Percentiles rank a stretch among this genome's conserved stretches.
Evolutionary conservation across 2,329 filamentous ascomycete species (phyloP).

Genomic region (Fusarium tuaranense): DNA sequence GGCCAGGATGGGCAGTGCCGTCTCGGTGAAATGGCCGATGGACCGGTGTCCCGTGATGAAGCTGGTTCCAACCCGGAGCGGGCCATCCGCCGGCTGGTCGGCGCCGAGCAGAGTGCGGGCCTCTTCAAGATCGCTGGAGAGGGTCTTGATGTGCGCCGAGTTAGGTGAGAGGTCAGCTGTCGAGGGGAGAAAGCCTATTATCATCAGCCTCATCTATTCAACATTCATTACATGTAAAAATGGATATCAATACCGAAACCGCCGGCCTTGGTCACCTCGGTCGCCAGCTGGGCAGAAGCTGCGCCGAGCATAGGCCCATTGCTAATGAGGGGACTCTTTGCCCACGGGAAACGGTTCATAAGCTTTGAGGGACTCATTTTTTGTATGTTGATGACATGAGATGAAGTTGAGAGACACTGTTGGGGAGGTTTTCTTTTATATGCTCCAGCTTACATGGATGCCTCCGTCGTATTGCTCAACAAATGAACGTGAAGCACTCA

Average conservation of each 20-base stretch:
- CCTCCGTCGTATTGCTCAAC: neutral
- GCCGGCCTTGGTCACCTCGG: slow-evolving; percentile 53
- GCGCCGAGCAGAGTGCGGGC: slow-evolving; percentile 44
- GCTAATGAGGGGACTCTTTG: slow-evolving; percentile 46
- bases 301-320: slow-evolving; percentile 54
- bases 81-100: slow-evolving; percentile 49
- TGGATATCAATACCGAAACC: slow-evolving; percentile 48
- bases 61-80: slow-evolving; percentile 66
- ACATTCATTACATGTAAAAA: neutral
- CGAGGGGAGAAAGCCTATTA: slow-evolving; percentile 50
- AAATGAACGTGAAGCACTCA: neutral
- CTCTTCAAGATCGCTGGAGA: slow-evolving; percentile 49
- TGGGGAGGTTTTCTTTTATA: neutral
- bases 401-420: neutral
- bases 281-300: slow-evolving; percentile 49
- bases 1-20: slow-evolving; percentile 63
- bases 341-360: slow-evolving; percentile 47
- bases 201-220: slow-evolving; percentile 4
- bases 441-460: neutral
- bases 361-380: slow-evolving; percentile 44
- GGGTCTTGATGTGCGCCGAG: slow-evolving; percentile 48
- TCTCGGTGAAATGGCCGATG: slow-evolving; percentile 53
- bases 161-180: slow-evolving; percentile 45
- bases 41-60: slow-evolving; percentile 68
- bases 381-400: neutral